Conservation (phyloP, 2,329 filamentous ascomycete species). For the Fusarium keratoplasticum region DNA sequence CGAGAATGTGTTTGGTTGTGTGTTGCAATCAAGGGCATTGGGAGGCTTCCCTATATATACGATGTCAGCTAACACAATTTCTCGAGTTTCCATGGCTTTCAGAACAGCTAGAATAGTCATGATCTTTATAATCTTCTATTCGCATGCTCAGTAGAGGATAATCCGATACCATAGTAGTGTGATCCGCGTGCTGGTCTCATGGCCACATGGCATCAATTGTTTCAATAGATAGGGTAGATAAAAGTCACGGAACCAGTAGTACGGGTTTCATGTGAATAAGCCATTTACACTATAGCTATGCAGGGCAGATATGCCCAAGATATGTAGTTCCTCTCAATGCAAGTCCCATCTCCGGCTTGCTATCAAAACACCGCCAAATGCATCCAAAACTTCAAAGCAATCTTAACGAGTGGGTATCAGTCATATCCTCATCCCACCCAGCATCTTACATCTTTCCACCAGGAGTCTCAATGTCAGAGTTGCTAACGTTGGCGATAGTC, state of each 20-base stretch:
- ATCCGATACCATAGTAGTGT: not conserved
- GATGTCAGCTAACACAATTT: not conserved
- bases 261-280: not conserved
- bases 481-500: conserved; percentile 30
- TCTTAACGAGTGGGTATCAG: conserved; percentile 23
- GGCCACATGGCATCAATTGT: not conserved
- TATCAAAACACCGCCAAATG: not conserved
- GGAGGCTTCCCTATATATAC: not conserved
- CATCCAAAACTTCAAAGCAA: not conserved
- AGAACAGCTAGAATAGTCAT: not conserved
- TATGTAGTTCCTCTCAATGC: not conserved
- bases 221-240: not conserved
- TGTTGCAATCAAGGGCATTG: not conserved
- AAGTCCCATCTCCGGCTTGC: not conserved
- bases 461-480: conserved; percentile 30
- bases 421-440: not conserved
- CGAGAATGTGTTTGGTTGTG: not conserved
- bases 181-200: not conserved
- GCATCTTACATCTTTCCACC: conserved; percentile 20
- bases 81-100: not conserved
- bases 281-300: not conserved
- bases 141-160: not conserved
- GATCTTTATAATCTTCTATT: not conserved
- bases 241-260: not conserved
- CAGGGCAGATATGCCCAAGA: not conserved